These are phyloP conservation scores for Tolypocladium sp. DNA, from an alignment of 2,329 filamentous ascomycete species.

Conservation along the genomic window DNA sequence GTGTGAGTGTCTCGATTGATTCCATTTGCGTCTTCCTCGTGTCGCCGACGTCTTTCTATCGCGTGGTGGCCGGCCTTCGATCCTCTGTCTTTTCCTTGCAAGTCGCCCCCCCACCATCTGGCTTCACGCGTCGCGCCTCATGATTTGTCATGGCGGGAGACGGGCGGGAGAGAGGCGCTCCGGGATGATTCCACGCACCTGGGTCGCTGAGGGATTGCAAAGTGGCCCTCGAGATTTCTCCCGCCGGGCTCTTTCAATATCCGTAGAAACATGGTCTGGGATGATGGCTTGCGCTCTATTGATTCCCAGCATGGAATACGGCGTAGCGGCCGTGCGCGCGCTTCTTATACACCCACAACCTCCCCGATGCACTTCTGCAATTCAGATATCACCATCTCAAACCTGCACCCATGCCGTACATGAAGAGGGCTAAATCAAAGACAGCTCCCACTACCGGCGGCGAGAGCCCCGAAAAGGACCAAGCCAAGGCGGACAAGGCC, in stretches of 20 bases:
- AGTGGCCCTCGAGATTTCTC: not conserved
- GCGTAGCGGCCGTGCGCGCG: not conserved
- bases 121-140: not conserved
- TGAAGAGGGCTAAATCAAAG: not conserved
- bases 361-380: not conserved
- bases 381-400: not conserved
- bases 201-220: not conserved
- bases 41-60: not conserved
- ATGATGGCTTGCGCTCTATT: not conserved
- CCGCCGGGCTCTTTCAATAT: not conserved
- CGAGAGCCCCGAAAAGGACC: constrained; percentile 1
- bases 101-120: not conserved
- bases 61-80: not conserved
- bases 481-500: constrained; percentile 2
- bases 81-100: too few relatives aligned
- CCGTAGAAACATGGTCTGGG: too few relatives aligned
- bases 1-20: not conserved
- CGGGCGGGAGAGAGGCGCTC: not conserved
- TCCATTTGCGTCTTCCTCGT: not conserved
- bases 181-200: not conserved
- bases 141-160: not conserved
- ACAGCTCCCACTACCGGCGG: not conserved
- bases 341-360: not conserved
- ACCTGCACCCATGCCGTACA: not conserved
- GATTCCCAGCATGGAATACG: not conserved